These are phyloP conservation scores for Rubia balearica DNA, from an alignment of 305 asterid genomes.

Conservation along the genomic window DNA sequence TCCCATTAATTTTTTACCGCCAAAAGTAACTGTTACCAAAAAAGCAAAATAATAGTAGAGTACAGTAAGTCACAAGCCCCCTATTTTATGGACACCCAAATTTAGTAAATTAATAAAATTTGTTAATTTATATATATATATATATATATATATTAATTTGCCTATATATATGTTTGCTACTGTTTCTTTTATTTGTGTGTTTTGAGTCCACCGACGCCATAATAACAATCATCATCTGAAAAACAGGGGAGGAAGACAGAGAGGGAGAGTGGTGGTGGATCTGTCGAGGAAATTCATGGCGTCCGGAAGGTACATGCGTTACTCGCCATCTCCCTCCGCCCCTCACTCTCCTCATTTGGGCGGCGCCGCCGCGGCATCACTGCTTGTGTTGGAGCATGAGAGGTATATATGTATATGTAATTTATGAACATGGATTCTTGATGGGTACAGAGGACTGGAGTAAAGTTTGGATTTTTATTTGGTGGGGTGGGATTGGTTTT, in stretches of 20 bases:
- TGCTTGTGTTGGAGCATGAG: conserved; percentile 24
- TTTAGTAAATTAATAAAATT: no score
- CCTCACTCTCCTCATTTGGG: conserved; percentile 60
- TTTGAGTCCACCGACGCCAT: conserved; percentile 24
- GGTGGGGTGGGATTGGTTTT: neutral
- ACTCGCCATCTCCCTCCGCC: conserved; percentile 67
- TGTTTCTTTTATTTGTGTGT: neutral
- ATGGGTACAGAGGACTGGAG: neutral
- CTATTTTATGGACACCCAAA: no score
- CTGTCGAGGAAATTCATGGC: conserved; percentile 38
- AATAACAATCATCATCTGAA: conserved; percentile 10
- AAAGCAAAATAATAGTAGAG: no score
- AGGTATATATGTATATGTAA: conserved; percentile 17
- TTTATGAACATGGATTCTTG: no score
- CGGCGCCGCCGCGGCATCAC: conserved; percentile 21
- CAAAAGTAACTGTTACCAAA: no score
- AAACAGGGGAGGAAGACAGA: conserved; percentile 9
- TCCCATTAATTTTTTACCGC: neutral
- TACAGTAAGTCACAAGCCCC: no score
- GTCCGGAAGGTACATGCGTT: conserved; percentile 68
- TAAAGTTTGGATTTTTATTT: neutral
- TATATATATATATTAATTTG: no score
- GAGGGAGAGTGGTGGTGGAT: conserved; percentile 18
- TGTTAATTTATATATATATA: no score
- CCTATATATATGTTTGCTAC: neutral